Percentiles rank a stretch among this genome's conserved stretches.
Conservation (phyloP, 305 asterid species). For the Ilex paraguariensis region DNA sequence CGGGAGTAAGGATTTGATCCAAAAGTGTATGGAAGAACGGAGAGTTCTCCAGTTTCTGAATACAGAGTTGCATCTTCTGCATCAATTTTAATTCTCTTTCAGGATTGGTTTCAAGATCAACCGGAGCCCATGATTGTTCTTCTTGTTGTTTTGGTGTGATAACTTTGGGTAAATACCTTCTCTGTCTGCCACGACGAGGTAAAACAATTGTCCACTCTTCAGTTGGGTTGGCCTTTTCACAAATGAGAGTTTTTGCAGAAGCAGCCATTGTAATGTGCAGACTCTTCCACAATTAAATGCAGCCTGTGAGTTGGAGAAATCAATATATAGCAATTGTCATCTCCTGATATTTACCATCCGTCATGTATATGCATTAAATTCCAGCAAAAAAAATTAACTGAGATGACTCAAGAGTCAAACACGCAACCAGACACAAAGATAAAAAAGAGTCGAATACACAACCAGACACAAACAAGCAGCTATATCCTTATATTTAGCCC, state of each 20-base stretch:
- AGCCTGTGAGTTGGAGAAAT: no score
- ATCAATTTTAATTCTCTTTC: constrained; percentile 50
- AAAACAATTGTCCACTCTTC: constrained; percentile 77
- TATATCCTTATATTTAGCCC: no score
- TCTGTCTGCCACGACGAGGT: constrained; percentile 63
- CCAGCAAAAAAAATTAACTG: no score
- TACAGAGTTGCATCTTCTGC: constrained; percentile 44
- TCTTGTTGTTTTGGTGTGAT: constrained; percentile 27
- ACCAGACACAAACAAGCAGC: no score
- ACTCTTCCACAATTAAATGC: no score
- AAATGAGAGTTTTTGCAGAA: constrained; percentile 18
- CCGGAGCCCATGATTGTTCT: constrained; percentile 53
- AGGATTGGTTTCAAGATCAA: constrained; percentile 39
- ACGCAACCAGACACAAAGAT: no score
- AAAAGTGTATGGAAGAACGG: constrained; percentile 38
- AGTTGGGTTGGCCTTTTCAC: constrained; percentile 17
- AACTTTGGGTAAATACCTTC: constrained; percentile 16
- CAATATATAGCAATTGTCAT: no score
- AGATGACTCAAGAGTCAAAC: no score
- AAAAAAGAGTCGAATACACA: no score
- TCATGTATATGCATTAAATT: no score
- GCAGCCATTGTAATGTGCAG: constrained; percentile 31
- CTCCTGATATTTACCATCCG: no score
- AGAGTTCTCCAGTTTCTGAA: constrained; percentile 43
- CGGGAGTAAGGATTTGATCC: constrained; percentile 39